Conservation (phyloP, 805 yeast species). For the Candida anglica region DNA sequence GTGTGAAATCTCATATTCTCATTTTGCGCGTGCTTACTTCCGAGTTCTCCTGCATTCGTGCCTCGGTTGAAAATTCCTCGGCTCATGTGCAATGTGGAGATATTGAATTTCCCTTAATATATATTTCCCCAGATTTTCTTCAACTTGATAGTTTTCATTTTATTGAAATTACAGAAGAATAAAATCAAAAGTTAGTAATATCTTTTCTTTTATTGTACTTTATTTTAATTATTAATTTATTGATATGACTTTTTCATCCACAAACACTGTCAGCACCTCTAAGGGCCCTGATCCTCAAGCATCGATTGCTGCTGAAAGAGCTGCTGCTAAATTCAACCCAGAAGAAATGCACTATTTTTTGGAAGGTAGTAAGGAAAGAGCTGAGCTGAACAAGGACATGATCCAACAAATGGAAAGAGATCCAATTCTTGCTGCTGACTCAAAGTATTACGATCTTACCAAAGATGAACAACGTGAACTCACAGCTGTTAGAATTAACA, state of each 20-base stretch:
- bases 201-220: background rate
- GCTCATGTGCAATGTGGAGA: constrained; percentile 5
- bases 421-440: constrained; percentile 54
- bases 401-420: constrained; percentile 63
- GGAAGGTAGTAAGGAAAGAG: constrained; percentile 38
- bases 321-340: constrained; percentile 27
- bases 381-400: constrained; percentile 44
- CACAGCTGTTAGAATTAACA: constrained; percentile 57
- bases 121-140: constrained; percentile 5
- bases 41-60: constrained; percentile 2
- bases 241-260: no score
- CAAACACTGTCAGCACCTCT: constrained; percentile 17
- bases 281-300: constrained; percentile 32
- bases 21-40: background rate
- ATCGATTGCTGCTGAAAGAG: constrained; percentile 30
- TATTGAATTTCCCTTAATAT: background rate
- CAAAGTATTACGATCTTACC: constrained; percentile 53
- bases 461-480: constrained; percentile 56
- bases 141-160: background rate
- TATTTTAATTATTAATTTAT: background rate
- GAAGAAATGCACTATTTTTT: constrained; percentile 37
- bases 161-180: background rate
- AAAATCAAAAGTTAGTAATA: background rate
- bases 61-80: constrained; percentile 4
- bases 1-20: background rate